Conservation (phyloP, 495 filamentous ascomycete species). For the Daldinia grandis region DNA sequence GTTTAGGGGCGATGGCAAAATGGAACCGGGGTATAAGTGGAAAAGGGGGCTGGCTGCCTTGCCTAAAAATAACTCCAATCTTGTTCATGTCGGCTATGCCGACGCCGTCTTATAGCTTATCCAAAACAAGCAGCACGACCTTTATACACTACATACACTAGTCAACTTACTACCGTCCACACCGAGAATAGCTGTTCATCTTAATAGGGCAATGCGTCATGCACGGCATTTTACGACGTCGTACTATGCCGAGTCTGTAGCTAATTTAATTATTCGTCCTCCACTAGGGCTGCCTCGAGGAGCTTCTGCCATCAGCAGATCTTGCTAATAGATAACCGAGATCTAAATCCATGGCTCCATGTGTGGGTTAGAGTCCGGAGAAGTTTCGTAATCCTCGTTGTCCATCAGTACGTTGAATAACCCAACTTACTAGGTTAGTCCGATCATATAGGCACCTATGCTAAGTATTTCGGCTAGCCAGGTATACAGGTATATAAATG, state of each 20-base stretch:
- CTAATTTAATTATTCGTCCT: neutral
- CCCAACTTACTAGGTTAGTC: no score
- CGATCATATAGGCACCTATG: no score
- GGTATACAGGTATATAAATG: no score
- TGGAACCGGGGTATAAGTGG: neutral
- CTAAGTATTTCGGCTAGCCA: no score
- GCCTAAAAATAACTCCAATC: constrained; percentile 26
- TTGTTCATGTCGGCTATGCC: constrained; percentile 16
- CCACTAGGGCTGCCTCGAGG: neutral
- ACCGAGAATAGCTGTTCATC: neutral
- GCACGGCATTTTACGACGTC: neutral
- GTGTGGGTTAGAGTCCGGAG: neutral
- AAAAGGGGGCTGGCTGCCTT: neutral
- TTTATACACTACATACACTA: neutral
- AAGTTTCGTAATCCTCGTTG: neutral
- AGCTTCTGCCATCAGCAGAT: neutral
- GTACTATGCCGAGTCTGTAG: neutral
- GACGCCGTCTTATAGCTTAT: neutral
- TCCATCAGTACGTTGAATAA: neutral
- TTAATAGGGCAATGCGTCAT: neutral
- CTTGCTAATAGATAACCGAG: neutral
- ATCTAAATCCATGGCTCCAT: neutral
- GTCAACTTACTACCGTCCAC: neutral
- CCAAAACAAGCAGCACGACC: neutral
- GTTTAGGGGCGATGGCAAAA: constrained; percentile 9